Percentiles rank a stretch among this genome's conserved stretches.
Evolutionary conservation across 2,329 filamentous ascomycete species (phyloP).

Genomic region (Orbilia ellipsospora): DNA sequence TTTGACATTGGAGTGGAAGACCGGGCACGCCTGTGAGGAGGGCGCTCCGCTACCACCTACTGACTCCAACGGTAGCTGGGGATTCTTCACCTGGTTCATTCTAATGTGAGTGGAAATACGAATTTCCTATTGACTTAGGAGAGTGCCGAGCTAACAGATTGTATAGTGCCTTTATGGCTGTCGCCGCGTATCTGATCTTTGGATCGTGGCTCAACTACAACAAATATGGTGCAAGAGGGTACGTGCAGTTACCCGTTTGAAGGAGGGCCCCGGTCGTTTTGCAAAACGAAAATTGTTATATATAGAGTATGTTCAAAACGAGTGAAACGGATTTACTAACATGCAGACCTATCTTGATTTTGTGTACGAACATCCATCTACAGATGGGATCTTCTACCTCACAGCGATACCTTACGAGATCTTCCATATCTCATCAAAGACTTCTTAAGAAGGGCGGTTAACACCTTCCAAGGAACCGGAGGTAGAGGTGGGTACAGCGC

Average conservation of each 20-base stretch:
- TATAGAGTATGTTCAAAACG: conserved; percentile 45
- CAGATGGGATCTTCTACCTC: conserved; percentile 90
- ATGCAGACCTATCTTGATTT: conserved; percentile 32
- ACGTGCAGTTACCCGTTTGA: conserved; percentile 56
- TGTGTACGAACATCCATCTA: conserved; percentile 39
- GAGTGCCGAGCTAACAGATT: conserved; percentile 2
- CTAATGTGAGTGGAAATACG: conserved; percentile 76
- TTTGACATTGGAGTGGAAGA: conserved; percentile 83
- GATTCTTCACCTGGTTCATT: conserved; percentile 97
- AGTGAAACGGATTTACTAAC: conserved; percentile 54
- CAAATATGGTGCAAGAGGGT: conserved; percentile 84
- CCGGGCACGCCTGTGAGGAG: conserved; percentile 83
- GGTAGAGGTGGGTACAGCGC: conserved; percentile 93
- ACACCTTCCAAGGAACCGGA: conserved; percentile 79
- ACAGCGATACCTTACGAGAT: conserved; percentile 91
- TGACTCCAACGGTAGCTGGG: conserved; percentile 74
- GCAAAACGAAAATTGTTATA: conserved; percentile 27
- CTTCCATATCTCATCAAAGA: conserved; percentile 92
- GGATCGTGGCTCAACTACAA: conserved; percentile 99
- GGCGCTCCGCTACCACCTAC: conserved; percentile 61
- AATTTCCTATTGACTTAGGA: neutral
- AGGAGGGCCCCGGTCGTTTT: conserved; percentile 36
- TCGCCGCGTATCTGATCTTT: conserved; percentile 92
- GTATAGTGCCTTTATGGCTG: conserved; percentile 80
- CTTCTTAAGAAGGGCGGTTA: conserved; percentile 81